phyloP scores from a whole-genome alignment of 192 early-diverging fungal genomes.

The Oehlia diaphana region DNA sequence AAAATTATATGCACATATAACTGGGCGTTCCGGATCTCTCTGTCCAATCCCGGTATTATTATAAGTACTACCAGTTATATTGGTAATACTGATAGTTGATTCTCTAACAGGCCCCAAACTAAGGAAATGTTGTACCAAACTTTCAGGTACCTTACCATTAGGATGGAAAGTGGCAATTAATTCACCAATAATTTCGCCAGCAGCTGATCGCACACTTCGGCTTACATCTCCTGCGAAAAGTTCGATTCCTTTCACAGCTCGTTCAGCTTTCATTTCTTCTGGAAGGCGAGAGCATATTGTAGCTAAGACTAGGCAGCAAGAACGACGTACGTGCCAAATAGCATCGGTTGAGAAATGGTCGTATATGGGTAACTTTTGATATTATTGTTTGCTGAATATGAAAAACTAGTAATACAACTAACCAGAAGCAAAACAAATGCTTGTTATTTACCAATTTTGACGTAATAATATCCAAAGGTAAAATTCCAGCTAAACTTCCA shows the following conservation, averaged over 20 bases:
- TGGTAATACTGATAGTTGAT: not conserved
- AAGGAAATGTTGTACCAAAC: slow-evolving; percentile 51
- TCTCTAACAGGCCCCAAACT: slow-evolving; percentile 40
- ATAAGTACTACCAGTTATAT: not conserved
- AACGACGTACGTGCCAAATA: slow-evolving; percentile 61
- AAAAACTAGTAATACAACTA: slow-evolving; percentile 26
- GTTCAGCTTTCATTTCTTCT: slow-evolving; percentile 40
- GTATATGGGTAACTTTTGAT: slow-evolving; percentile 52
- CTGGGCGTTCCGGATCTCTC: slow-evolving; percentile 54
- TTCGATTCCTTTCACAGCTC: slow-evolving; percentile 50
- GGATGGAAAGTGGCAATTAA: slow-evolving; percentile 56
- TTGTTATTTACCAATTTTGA: slow-evolving; percentile 28
- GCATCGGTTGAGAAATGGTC: slow-evolving; percentile 48
- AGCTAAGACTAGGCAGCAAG: slow-evolving; percentile 52
- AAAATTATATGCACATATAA: slow-evolving; percentile 61
- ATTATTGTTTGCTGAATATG: slow-evolving; percentile 40
- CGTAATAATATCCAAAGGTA: slow-evolving; percentile 28
- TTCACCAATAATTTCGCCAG: slow-evolving; percentile 59
- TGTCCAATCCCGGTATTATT: slow-evolving; percentile 27
- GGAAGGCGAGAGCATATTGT: slow-evolving; percentile 49
- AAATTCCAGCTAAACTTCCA: slow-evolving; percentile 41
- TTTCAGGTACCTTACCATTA: slow-evolving; percentile 47
- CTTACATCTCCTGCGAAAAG: slow-evolving; percentile 55
- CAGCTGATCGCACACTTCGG: slow-evolving; percentile 52
- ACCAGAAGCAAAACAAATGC: slow-evolving; percentile 3